Percentiles rank a stretch among this genome's conserved stretches.
Evolutionary conservation across 2,329 filamentous ascomycete genomes (phyloP).

Genomic region (Pseudogymnoascus sp.): DNA sequence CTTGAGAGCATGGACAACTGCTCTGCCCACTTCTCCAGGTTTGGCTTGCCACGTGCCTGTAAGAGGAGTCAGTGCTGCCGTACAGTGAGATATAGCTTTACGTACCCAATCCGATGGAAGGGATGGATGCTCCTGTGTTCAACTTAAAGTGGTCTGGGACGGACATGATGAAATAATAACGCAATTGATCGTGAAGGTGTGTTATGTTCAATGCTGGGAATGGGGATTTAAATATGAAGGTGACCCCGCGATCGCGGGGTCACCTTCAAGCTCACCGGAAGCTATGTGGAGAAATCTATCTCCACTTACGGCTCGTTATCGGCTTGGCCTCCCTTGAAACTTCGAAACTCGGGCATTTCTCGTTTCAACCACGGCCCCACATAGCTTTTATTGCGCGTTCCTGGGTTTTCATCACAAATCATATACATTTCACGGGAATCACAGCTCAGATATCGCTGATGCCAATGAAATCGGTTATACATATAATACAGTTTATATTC

Average conservation of each 20-base stretch:
- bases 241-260: not conserved
- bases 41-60: constrained; percentile 11
- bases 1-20: constrained; percentile 51
- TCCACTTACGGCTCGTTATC: not conserved
- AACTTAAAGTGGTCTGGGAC: constrained; percentile 1
- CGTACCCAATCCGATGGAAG: constrained; percentile 30
- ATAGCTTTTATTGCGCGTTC: not conserved
- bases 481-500: not conserved
- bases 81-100: not conserved
- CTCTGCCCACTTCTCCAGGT: constrained; percentile 35
- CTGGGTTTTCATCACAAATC: not conserved
- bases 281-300: not conserved
- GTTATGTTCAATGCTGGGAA: not conserved
- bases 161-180: constrained; percentile 7
- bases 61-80: not conserved
- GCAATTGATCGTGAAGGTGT: constrained; percentile 17
- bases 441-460: not conserved
- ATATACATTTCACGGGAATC: not conserved
- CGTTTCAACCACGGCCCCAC: too few relatives aligned
- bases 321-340: not conserved
- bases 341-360: not conserved
- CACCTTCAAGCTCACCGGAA: not conserved
- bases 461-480: not conserved
- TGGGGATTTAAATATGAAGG: not conserved
- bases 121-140: constrained; percentile 28